Evolutionary conservation across 352 stramenopile species (phyloP).

Genomic region (Blastocystis sp.): DNA sequence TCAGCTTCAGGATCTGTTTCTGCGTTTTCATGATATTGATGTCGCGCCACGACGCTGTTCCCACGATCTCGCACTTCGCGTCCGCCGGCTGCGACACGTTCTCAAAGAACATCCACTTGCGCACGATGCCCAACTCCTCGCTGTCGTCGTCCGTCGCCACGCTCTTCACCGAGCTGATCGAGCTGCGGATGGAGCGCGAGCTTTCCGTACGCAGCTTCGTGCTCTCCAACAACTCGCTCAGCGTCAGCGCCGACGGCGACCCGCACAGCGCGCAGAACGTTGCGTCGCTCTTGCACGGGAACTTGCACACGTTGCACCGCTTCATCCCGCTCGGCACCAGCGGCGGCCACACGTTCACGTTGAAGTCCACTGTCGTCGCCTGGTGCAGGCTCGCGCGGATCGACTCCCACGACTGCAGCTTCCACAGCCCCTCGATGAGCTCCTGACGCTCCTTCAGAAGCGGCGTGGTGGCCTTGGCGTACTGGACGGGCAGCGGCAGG

Average conservation of each 20-base stretch:
- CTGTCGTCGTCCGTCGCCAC: background rate
- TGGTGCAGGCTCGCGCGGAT: slow-evolving; percentile 11
- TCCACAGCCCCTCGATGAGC: slow-evolving; percentile 45
- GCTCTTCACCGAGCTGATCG: background rate
- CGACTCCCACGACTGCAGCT: slow-evolving; percentile 19
- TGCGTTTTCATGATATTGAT: slow-evolving; percentile 44
- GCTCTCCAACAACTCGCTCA: slow-evolving; percentile 25
- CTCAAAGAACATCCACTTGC: slow-evolving; percentile 72
- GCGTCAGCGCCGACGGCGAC: background rate
- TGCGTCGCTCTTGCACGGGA: background rate
- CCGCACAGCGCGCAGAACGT: slow-evolving; percentile 41
- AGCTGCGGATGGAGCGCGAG: background rate
- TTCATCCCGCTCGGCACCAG: slow-evolving; percentile 18
- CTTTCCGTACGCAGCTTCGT: background rate
- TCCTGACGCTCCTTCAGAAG: slow-evolving; percentile 15
- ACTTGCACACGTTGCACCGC: slow-evolving; percentile 65
- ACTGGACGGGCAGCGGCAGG: slow-evolving; percentile 12
- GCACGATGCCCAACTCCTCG: background rate
- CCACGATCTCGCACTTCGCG: slow-evolving; percentile 33
- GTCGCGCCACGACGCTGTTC: background rate
- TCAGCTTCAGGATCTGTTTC: slow-evolving; percentile 33
- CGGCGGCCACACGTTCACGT: slow-evolving; percentile 51
- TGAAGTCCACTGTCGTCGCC: background rate
- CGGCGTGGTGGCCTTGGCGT: background rate
- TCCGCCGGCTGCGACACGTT: background rate